A percentile compares a stretch with the other conserved stretches of the same genome.
Conservation (phyloP, 306 rosid species). For the Cyamopsis tetragonoloba region DNA sequence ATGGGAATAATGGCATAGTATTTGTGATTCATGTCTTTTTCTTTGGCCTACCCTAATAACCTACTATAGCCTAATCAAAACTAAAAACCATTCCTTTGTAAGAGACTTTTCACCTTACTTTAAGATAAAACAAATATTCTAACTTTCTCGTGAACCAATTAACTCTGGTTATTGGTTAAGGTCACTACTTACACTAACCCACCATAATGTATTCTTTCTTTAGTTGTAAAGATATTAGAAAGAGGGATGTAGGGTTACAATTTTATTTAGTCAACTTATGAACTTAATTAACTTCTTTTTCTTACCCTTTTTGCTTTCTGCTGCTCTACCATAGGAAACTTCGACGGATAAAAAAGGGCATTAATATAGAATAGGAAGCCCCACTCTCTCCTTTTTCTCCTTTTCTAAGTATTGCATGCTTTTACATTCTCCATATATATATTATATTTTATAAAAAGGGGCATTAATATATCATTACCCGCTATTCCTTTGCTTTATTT, state of each 20-base stretch:
- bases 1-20: not conserved
- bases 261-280: not conserved
- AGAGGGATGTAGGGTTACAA: not conserved
- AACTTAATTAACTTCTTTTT: not conserved
- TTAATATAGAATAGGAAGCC: not conserved
- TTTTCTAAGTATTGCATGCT: not conserved
- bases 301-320: not conserved
- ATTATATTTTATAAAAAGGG: not conserved
- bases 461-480: no score
- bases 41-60: no score
- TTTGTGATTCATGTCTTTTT: slow-evolving; percentile 20
- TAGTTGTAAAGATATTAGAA: not conserved
- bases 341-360: not conserved
- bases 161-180: slow-evolving; percentile 8
- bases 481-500: not conserved
- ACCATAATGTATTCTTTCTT: not conserved
- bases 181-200: not conserved
- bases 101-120: slow-evolving; percentile 15
- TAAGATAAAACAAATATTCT: not conserved
- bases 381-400: not conserved
- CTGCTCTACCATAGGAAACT: not conserved
- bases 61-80: slow-evolving; percentile 10
- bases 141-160: slow-evolving; percentile 8
- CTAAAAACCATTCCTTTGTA: slow-evolving; percentile 16
- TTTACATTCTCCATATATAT: not conserved